Evolutionary conservation across 2,329 filamentous ascomycete genomes (phyloP).

Genomic region (Beauveria caledonica): DNA sequence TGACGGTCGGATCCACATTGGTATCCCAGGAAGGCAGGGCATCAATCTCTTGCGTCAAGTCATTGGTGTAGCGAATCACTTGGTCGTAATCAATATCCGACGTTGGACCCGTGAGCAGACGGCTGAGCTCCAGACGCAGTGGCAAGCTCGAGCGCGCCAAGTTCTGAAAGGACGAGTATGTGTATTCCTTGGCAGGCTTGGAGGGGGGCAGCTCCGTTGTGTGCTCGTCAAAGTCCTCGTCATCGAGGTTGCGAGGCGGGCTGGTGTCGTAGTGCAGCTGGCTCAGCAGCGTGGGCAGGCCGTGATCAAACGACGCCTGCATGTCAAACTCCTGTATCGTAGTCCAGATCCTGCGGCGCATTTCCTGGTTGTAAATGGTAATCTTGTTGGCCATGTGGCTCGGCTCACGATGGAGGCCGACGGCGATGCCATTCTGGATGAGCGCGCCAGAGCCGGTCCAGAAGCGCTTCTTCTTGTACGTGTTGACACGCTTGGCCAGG

Average conservation of each 20-base stretch:
- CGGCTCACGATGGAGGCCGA: constrained; percentile 52
- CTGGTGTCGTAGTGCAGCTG: constrained; percentile 48
- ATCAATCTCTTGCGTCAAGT: constrained; percentile 53
- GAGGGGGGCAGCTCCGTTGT: constrained; percentile 43
- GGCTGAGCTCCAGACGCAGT: constrained; percentile 49
- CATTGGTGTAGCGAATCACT: constrained; percentile 52
- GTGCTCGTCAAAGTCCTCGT: constrained; percentile 48
- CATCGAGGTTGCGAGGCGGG: constrained; percentile 49
- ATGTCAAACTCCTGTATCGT: constrained; percentile 55
- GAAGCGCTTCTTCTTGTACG: constrained; percentile 56
- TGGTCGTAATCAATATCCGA: constrained; percentile 53
- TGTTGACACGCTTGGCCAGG: constrained; percentile 53
- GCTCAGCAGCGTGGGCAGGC: constrained; percentile 48
- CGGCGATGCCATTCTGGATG: constrained; percentile 49
- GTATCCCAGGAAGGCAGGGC: constrained; percentile 48
- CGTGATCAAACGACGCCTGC: constrained; percentile 53
- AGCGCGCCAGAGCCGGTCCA: constrained; percentile 50
- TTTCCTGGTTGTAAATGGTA: constrained; percentile 52
- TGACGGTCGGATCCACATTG: constrained; percentile 27
- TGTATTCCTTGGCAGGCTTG: constrained; percentile 45
- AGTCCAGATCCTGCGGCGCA: constrained; percentile 53
- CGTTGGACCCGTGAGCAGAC: constrained; percentile 45
- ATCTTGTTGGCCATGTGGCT: constrained; percentile 46
- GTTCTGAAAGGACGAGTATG: constrained; percentile 51
- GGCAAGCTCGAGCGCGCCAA: constrained; percentile 47